phyloP scores from a whole-genome alignment of 148 eudicot species.

The Cornus suecica region DNA sequence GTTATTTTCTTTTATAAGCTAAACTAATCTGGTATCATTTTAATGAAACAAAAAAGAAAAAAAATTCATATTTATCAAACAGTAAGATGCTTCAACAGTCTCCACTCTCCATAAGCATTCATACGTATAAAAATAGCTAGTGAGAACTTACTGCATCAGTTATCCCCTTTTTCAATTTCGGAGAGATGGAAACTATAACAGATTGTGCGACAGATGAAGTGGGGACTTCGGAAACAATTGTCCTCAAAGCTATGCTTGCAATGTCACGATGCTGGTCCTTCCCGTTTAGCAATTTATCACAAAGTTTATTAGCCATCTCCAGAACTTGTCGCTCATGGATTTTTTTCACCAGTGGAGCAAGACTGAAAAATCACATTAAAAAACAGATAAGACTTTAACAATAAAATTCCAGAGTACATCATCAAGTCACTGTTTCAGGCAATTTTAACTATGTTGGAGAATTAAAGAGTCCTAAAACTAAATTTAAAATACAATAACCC shows the following conservation, averaged over 20 bases:
- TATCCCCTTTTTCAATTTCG: constrained; percentile 76
- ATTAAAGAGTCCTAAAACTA: neutral
- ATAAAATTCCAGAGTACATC: neutral
- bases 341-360: constrained; percentile 97
- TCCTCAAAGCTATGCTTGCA: constrained; percentile 96
- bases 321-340: constrained; percentile 73
- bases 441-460: neutral
- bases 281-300: constrained; percentile 75
- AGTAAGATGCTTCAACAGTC: neutral
- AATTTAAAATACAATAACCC: neutral
- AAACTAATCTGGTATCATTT: neutral
- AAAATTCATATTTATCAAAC: neutral
- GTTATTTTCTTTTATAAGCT: neutral
- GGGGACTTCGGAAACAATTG: constrained; percentile 89
- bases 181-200: constrained; percentile 69
- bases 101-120: neutral
- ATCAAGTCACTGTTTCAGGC: neutral
- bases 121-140: neutral
- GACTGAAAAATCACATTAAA: constrained; percentile 42
- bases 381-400: constrained; percentile 2
- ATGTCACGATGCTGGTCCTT: constrained; percentile 96
- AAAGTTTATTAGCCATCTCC: constrained; percentile 82
- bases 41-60: neutral
- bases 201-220: constrained; percentile 57
- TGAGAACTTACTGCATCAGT: constrained; percentile 59